Evolutionary conservation across 805 yeast species (phyloP).

Genomic region (Candida jianshihensis): DNA sequence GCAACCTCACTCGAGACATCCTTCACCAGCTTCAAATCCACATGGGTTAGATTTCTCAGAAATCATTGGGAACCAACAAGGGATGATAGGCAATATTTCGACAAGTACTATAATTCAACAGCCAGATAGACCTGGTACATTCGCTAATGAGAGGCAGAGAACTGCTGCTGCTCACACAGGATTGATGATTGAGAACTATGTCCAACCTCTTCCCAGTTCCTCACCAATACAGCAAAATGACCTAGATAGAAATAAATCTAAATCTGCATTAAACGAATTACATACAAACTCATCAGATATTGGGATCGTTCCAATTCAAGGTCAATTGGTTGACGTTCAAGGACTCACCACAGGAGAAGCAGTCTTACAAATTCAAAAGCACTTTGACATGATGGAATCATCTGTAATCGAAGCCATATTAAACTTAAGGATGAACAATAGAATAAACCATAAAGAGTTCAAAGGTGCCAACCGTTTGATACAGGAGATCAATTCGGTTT

Average conservation of each 20-base stretch:
- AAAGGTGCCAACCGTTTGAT: conserved; percentile 8
- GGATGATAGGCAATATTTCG: conserved; percentile 1
- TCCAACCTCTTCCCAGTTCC: background rate
- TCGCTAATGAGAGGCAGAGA: background rate
- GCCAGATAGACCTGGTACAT: background rate
- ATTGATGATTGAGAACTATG: conserved; percentile 6
- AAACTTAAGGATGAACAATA: conserved; percentile 11
- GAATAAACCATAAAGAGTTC: conserved; percentile 15
- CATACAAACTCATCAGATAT: too few relatives aligned
- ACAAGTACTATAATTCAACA: background rate
- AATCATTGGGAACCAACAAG: background rate
- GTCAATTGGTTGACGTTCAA: too few relatives aligned
- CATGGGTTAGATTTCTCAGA: background rate
- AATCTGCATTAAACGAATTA: background rate
- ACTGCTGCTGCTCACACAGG: conserved; percentile 4
- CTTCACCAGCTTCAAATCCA: background rate
- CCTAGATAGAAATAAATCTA: background rate
- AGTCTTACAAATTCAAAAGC: conserved; percentile 15
- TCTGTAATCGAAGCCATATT: conserved; percentile 16
- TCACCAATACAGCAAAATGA: background rate
- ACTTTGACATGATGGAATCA: conserved; percentile 16
- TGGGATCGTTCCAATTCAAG: too few relatives aligned
- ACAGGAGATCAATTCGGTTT: conserved; percentile 14
- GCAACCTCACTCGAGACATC: conserved; percentile 1
- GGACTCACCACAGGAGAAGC: conserved; percentile 15